Evolutionary conservation across 2,329 filamentous ascomycete genomes (phyloP).

Genomic region (Sordariomycetes sp.): DNA sequence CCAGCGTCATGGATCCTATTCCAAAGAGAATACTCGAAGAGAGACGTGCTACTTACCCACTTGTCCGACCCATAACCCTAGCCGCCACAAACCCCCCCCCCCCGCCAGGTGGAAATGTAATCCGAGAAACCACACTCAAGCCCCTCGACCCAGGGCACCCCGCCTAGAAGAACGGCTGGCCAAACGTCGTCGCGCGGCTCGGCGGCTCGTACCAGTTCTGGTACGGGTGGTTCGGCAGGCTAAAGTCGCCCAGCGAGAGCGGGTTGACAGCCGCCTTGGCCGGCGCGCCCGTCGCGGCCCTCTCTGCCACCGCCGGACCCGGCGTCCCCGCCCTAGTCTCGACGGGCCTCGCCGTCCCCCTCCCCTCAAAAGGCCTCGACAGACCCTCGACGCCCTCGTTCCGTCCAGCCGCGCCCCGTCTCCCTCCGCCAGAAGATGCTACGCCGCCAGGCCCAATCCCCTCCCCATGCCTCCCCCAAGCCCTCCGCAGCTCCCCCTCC

Average conservation of each 20-base stretch:
- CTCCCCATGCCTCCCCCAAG: slow-evolving; percentile 57
- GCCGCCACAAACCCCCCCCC: background rate
- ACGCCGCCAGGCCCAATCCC: background rate
- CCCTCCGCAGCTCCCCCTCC: slow-evolving; percentile 57
- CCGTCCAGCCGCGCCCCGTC: slow-evolving; percentile 11
- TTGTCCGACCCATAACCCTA: background rate
- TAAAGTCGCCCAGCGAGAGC: slow-evolving; percentile 63
- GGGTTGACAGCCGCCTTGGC: slow-evolving; percentile 44
- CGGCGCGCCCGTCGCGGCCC: slow-evolving; percentile 7
- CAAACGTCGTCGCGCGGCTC: slow-evolving; percentile 24
- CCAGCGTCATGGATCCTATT: background rate
- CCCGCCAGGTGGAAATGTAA: background rate
- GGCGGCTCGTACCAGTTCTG: slow-evolving; percentile 69
- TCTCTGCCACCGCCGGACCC: background rate
- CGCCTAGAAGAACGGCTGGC: slow-evolving; percentile 2
- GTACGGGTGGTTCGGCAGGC: slow-evolving; percentile 66
- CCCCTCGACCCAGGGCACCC: no score
- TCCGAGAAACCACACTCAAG: no score
- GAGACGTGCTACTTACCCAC: background rate
- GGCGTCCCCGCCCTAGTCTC: slow-evolving; percentile 5
- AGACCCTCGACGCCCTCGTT: no score
- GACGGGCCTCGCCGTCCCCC: slow-evolving; percentile 7
- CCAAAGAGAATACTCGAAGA: background rate
- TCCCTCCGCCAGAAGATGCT: background rate
- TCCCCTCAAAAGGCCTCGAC: slow-evolving; percentile 7